Conservation (phyloP, 163 green algal species). For the Scenedesmus sp. region DNA sequence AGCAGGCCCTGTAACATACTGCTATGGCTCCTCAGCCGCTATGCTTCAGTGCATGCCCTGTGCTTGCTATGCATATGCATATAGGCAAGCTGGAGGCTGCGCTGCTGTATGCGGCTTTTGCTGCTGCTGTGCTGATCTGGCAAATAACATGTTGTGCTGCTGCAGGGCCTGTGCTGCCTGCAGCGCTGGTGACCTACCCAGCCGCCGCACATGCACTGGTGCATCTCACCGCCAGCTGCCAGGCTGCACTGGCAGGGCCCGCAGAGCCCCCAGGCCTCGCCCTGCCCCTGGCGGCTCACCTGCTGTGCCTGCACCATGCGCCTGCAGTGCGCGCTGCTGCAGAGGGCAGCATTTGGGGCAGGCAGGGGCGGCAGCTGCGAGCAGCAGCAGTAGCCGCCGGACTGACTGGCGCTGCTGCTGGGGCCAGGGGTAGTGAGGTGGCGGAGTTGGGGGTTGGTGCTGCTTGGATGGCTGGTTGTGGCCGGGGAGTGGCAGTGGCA, state of each 20-base stretch:
- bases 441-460: neutral
- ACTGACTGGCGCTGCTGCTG: neutral
- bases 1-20: neutral
- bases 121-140: neutral
- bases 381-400: neutral
- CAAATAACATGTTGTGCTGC: neutral
- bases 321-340: constrained; percentile 20
- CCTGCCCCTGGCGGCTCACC: constrained; percentile 3
- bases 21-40: neutral
- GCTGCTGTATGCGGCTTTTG: neutral
- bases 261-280: neutral
- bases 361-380: neutral
- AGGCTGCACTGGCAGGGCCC: neutral
- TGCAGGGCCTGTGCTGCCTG: neutral
- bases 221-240: constrained; percentile 2
- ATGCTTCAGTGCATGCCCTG: neutral
- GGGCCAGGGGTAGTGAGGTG: neutral
- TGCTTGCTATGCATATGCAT: neutral
- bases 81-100: neutral
- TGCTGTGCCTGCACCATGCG: constrained; percentile 31
- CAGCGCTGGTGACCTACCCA: neutral
- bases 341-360: neutral
- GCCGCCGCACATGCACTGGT: constrained; percentile 13
- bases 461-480: neutral
- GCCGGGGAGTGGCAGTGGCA: neutral